Evolutionary conservation across 2,329 filamentous ascomycete genomes (phyloP), one percentile per base, ranked within the genome.

Genomic region (Exophiala phaeomuriformis): DNA sequence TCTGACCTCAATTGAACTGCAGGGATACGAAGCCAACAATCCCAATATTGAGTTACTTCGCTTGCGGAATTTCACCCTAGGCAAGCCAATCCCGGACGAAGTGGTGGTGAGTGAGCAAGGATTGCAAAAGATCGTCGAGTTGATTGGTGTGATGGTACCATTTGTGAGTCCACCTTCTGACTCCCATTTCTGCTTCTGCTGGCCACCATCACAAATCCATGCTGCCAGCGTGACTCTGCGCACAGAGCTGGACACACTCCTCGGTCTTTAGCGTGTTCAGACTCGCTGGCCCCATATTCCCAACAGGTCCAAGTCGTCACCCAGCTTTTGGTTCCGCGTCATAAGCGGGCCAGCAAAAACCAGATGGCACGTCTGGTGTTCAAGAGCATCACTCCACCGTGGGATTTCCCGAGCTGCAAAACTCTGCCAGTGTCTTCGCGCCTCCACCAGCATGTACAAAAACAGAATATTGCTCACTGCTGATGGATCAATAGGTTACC

Each of bases 21-120:
- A 91, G 85, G 88, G 86, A 44, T 95, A 86, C 66, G 74, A 81
- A 42, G 77, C 79, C 19, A 83, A 87, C 53, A 87, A 95, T 66
- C 74, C 79, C 40, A 86, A 95, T 62, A 90, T 95, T 64, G 82
- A 84, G 51, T 77, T 96, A 49, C 75, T 95, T 51, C 86, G 89
- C 63, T 76, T 96, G 65, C 80, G 83, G 56, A 93, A 84, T 68
- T 95, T 86, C 67, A 90, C 86, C 0, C 71, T 94, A 27, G 78
- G 81, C 36, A 82, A 76, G 55, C 81, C 82, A 65, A 70, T 95
- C 35, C 67, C 76, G 8, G 88, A 90, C 63, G 69, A 76, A 6
- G 75, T 87, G 45, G 75, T 95, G 19, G 74, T 83, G 35, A 75
- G 77, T 43, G 72, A 79, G 44, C 73, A 81, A 64, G 82, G 80